Base-by-base conservation (phyloP, 805 yeast genomes). In the Brettanomyces sp. region DNA sequence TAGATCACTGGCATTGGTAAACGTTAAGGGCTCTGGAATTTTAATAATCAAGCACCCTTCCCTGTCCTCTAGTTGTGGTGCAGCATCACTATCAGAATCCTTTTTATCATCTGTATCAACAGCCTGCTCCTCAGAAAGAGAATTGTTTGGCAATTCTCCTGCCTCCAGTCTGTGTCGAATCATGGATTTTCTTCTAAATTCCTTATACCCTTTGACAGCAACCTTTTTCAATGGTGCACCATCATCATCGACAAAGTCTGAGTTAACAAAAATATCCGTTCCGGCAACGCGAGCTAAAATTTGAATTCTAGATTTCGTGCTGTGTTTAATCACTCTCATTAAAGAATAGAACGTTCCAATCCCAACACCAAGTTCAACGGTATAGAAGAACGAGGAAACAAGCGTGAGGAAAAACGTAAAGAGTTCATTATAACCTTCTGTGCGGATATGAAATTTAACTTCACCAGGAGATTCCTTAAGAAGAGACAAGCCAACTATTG, bases 351-450 rank as follows among this genome's bases (percentile, higher is more conserved):
- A 77, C 42, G 86, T 79, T 0, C 99, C 98, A n/a, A 87, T 74
- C 2, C 84, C 79, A 42, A 93, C 87, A 1, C 99, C 98, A 13
- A 84, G 80, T 61, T 91, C 96, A 59, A 90, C 80, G 0, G 97
- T 88, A 60, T 74, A 81, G 53, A 80, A 75, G 22, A 85, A 58
- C 0, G 95, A 82, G 1, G 80, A 73, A 1, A 72, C 37, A 5
- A 85, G 67, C 0, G 93, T 85, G n/a, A 83, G 68, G 13, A 69
- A 63, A 54, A 86, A 79, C 0, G 90, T 81, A 5, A 77, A 59
- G 3, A 91, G 59, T 56, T 91, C 99, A 56, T 79, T 78, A 63
- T 77, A 85, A 0, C 97, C 96, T 22, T 72, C 68, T 5, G 90
- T 78, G 44, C 67, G 65, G 70, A 80, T 72, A 63, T 87, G 95